Evolutionary conservation across 768 basidiomycete species (phyloP), one percentile per base, ranked within the genome.

Genomic region (Agrocybe praecox): DNA sequence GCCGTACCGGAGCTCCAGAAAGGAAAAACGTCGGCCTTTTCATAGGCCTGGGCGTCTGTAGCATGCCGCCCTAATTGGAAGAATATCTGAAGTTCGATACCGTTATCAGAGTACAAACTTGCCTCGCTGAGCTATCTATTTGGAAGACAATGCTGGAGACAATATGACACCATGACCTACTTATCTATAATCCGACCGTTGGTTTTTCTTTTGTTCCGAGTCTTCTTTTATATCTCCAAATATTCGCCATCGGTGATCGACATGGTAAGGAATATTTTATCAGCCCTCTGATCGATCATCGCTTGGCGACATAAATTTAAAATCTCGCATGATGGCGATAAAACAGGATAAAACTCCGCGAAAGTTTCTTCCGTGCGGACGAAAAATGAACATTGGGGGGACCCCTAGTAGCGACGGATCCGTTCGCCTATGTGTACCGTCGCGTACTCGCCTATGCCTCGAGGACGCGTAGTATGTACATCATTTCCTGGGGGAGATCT

Each of bases 311-410:
- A 36, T 11, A 33, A 7, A 34, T 7, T 8, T 34, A 34, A 40
- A 6, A 40, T n/a, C 47, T 57, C 50, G 56, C 56, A 49, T 57
- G 56, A 57, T 29, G 26, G 26, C 6, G 36, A 40, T n/a, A 40
- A 40, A 40, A 15, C 36, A 40, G 36, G 36, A 40, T 40, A 52
- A 57, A 52, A 32, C 50, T 57, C 56, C 50, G 50, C 46, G 50
- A 52, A 57, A 57, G 32, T 23, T 23, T 23, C 24, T 48, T 48
- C 17, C 17, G 22, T 48, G 21, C 18, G 23, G 45, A 24, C 21
- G 42, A 43, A 17, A 17, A 17, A 17, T n/a, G 42, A 21, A 12
- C 19, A 5, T 22, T n/a, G 21, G 23, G n/a, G 47, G 22, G 7
- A 48, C 18, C 47, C 47, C 47, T 23, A 40, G 14, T 6, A 40